These are phyloP conservation scores for Didymella segeticola DNA, from an alignment of 2,329 filamentous ascomycete species.

Conservation along the genomic window DNA sequence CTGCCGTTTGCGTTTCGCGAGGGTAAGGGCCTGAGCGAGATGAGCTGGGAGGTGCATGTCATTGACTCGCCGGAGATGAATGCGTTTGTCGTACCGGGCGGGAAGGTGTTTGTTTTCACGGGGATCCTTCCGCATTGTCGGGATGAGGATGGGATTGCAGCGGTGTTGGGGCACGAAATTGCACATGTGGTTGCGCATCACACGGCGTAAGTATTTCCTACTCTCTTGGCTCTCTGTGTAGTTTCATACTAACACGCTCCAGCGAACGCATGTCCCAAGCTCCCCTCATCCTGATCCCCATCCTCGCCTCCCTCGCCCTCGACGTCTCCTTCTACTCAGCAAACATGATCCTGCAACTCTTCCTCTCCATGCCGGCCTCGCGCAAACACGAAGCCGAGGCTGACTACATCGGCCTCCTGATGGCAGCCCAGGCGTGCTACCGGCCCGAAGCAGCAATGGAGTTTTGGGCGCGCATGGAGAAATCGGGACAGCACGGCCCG, in stretches of 20 bases:
- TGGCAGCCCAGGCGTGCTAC: constrained; percentile 83
- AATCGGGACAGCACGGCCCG: constrained; percentile 56
- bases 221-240: neutral
- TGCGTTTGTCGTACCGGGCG: constrained; percentile 78
- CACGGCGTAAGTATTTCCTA: constrained; percentile 35
- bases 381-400: constrained; percentile 77
- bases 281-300: constrained; percentile 48
- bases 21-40: constrained; percentile 48
- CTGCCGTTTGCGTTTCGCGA: constrained; percentile 68
- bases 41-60: constrained; percentile 73
- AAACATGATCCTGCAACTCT: constrained; percentile 62
- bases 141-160: constrained; percentile 73
- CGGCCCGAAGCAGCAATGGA: constrained; percentile 70
- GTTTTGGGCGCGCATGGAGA: constrained; percentile 70
- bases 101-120: constrained; percentile 80
- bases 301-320: constrained; percentile 47
- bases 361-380: constrained; percentile 72
- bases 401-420: constrained; percentile 80
- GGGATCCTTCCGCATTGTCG: constrained; percentile 73
- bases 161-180: constrained; percentile 81
- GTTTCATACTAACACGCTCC: neutral
- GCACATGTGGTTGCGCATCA: constrained; percentile 67
- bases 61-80: constrained; percentile 74
- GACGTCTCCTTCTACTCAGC: constrained; percentile 51
- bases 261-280: constrained; percentile 65